Evolutionary conservation across 805 yeast species (phyloP), one percentile per base, ranked within the genome.

Genomic region (Candida broadrunensis): DNA sequence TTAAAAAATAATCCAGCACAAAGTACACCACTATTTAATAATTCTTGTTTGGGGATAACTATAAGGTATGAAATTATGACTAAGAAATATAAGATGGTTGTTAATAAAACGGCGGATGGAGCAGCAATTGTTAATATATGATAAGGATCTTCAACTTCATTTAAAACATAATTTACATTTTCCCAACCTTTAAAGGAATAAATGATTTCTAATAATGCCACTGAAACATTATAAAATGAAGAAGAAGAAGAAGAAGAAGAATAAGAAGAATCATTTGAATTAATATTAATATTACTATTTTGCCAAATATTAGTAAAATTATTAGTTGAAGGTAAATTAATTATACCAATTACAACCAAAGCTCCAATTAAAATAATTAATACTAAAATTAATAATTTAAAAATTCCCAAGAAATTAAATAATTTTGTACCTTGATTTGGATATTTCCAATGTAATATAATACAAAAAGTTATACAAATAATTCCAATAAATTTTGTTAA

Each of bases 111-210:
- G 3, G 85, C 81, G 15, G 74, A 51, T 0, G 85, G 81, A 1
- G 85, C 86, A 0, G 84, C 81, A 3, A 76, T 61, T n/a, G 75
- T 72, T 39, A 80, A 65, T 0, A 83, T 80, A 24, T 71, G 67
- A 33, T 70, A 69, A 0, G 87, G 87, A 47, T 80, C 68, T 14
- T 67, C 65, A 33, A 81, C 72, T 49, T 81, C 86, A 44, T 74
- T 72, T 38, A 81, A 59, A 1, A 81, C 87, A 47, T 78, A 75
- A 52, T 81, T 81, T 33, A 81, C 82, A 48, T 81, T 81, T 47
- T 81, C 86, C 85, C 86, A 81, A 4, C 87, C 87, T 44, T 80
- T 75, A 58, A 79, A 81, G 0, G 85, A 78, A 51, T 80, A 81
- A 12, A 81, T 76, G 18, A 81, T 73, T 37, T 82, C 77, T 27